Base-by-base conservation (phyloP, 768 basidiomycete species). In the Fibroporia radiculosa region DNA sequence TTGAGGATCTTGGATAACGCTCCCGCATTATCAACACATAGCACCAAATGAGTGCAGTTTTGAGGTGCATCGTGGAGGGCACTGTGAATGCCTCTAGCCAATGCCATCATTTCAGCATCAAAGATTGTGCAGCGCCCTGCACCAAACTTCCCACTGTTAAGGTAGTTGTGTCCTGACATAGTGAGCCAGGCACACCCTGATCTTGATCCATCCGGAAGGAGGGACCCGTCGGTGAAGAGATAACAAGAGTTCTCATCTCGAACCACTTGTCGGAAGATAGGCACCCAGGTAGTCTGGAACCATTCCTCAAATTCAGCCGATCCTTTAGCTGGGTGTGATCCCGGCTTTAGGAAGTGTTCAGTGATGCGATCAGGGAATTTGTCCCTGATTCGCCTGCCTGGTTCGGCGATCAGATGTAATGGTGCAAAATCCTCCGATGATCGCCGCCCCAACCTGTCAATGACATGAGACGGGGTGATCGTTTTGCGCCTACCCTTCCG, bases 61-160 rank as follows among this genome's bases (percentile, higher is more conserved):
- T 25, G 40, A 19, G n/a, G 3, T 5, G 10, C 6, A 8, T 10
- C 4, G 12, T 18, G n/a, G 24, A 18, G 10, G 6, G 23, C 6
- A 20, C 6, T 18, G 5, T 7, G 16, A 14, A 42, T 11, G n/a
- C 41, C 41, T 19, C 16, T 18, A 18, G 26, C 25, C 27, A 26
- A 20, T 14, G 41, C 41, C 26, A 42, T 26, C 23, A 42, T 26
- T 16, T 42, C 41, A 13, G 41, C 41, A 19, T 42, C 27, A 12
- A 32, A 42, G 18, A n/a, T 29, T 8, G 28, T 14, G 2, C 28
- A 12, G 8, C 12, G 14, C 13, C 36, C 41, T 13, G 28, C 41
- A 28, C 12, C 14, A 14, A 28, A 42, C 28, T 8, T n/a, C 16
- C 27, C 41, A 18, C 19, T 18, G 8, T 3, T 18, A 12, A 28